phyloP scores from a whole-genome alignment of 129 eudicot species.

The Kitagawia praeruptora region DNA sequence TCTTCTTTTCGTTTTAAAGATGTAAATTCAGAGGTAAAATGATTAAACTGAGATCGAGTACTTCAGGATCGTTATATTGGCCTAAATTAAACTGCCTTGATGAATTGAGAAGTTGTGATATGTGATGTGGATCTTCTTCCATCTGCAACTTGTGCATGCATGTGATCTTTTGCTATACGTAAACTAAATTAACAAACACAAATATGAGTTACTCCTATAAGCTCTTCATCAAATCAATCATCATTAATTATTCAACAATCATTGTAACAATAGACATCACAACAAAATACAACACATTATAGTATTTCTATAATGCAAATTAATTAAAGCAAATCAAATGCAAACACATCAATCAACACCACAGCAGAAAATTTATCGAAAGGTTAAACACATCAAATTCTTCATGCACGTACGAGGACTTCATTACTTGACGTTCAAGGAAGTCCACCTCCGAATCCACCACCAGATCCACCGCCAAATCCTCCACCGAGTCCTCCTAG shows the following conservation, averaged over 20 bases:
- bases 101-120: too few species aligned
- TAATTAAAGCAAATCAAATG: background rate
- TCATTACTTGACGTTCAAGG: background rate
- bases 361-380: background rate
- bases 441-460: constrained; percentile 15
- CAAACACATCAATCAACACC: background rate
- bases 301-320: background rate
- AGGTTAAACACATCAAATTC: background rate
- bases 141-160: background rate
- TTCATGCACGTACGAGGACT: background rate
- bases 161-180: background rate
- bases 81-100: too few species aligned
- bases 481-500: constrained; percentile 16
- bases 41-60: too few species aligned
- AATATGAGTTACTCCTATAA: too few species aligned
- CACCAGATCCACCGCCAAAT: constrained; percentile 10
- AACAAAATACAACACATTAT: background rate
- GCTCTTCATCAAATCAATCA: background rate
- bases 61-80: too few species aligned
- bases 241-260: background rate
- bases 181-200: background rate
- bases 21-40: too few species aligned
- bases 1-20: too few species aligned
- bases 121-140: too few species aligned
- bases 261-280: background rate